phyloP scores from a whole-genome alignment of 805 yeast species.

The Naumovozyma castellii region DNA sequence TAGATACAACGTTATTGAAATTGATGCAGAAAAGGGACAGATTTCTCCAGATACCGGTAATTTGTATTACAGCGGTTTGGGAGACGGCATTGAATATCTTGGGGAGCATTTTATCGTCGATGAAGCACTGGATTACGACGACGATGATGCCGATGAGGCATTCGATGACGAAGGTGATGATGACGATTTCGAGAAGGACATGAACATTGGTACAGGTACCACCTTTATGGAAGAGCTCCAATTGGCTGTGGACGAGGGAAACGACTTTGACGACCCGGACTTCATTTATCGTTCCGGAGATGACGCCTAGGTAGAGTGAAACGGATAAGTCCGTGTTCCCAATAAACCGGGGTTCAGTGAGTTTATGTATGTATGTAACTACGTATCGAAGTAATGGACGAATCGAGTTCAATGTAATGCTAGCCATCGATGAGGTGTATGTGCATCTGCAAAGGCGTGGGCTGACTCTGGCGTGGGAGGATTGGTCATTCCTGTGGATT shows the following conservation, averaged over 20 bases:
- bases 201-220: not conserved
- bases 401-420: too few relatives aligned
- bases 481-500: too few relatives aligned
- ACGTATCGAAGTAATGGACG: too few relatives aligned
- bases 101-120: not conserved
- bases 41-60: not conserved
- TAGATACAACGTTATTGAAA: conserved; percentile 17
- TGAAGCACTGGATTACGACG: not conserved
- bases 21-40: conserved; percentile 3
- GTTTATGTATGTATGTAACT: too few relatives aligned
- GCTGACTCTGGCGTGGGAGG: too few relatives aligned
- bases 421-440: too few relatives aligned
- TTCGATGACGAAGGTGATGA: not conserved
- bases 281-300: not conserved
- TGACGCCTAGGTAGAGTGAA: too few relatives aligned
- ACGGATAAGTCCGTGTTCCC: too few relatives aligned
- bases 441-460: too few relatives aligned
- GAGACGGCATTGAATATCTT: not conserved
- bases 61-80: not conserved
- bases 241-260: not conserved
- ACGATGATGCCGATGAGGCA: not conserved
- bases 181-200: not conserved
- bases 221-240: not conserved
- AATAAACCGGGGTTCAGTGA: too few relatives aligned
- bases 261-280: not conserved